Percentiles rank a stretch among this genome's conserved stretches.
Evolutionary conservation across 2,329 filamentous ascomycete genomes (phyloP).

Genomic region (Aaosphaeria arxii): DNA sequence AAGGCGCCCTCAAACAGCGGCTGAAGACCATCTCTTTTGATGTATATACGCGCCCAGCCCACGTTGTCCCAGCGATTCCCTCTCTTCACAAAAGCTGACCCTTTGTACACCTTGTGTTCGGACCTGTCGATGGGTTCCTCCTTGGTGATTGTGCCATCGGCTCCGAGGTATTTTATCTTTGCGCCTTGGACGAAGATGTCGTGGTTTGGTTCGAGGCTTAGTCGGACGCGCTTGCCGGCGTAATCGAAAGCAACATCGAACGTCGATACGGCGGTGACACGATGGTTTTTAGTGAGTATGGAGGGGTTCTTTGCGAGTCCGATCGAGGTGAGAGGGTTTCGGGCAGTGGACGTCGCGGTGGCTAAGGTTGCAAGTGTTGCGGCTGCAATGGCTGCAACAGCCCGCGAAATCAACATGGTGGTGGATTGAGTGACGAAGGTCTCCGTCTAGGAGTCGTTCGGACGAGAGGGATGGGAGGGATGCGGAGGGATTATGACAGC

Average conservation of each 20-base stretch:
- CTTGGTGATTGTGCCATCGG: constrained; percentile 65
- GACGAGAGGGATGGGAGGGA: constrained; percentile 3
- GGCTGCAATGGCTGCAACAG: constrained; percentile 15
- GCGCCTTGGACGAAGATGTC: constrained; percentile 80
- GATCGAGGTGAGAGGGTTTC: constrained; percentile 75
- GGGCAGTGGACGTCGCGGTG: constrained; percentile 35
- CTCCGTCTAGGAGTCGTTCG: constrained; percentile 20
- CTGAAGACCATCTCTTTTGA: constrained; percentile 70
- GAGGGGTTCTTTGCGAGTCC: constrained; percentile 69
- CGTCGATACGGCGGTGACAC: constrained; percentile 73
- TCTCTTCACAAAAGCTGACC: constrained; percentile 72
- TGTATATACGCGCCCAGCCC: constrained; percentile 81
- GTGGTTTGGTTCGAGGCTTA: constrained; percentile 84
- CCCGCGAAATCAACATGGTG: constrained; percentile 26
- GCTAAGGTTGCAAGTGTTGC: constrained; percentile 21
- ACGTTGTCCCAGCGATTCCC: constrained; percentile 76
- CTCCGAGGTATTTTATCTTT: constrained; percentile 66
- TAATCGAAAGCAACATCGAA: constrained; percentile 85
- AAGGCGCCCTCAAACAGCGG: constrained; percentile 93
- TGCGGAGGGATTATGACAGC: constrained; percentile 5
- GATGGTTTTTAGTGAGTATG: constrained; percentile 75
- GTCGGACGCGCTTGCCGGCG: constrained; percentile 64
- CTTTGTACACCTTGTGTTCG: constrained; percentile 81
- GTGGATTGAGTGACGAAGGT: constrained; percentile 10
- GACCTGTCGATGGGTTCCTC: constrained; percentile 69